Evolutionary conservation across 2,329 filamentous ascomycete species (phyloP).

Genomic region (Knoxdaviesia proteae): DNA sequence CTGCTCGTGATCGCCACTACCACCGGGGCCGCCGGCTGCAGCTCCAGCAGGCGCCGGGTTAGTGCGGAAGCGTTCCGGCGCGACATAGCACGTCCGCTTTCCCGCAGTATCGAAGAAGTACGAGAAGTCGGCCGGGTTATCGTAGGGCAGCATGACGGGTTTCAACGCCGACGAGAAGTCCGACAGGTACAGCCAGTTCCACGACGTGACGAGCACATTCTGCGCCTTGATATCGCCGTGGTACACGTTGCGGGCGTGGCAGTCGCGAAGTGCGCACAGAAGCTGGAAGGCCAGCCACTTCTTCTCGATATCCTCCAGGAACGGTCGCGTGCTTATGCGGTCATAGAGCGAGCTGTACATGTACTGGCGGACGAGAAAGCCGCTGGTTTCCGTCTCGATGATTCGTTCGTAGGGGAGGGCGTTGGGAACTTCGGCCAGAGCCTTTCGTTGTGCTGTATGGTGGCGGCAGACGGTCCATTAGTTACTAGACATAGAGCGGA

Average conservation of each 20-base stretch:
- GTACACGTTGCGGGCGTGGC: constrained; percentile 71
- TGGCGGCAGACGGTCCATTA: background rate
- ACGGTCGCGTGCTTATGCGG: constrained; percentile 85
- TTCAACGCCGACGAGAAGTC: constrained; percentile 96
- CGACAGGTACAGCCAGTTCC: constrained; percentile 98
- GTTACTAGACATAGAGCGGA: constrained; percentile 4
- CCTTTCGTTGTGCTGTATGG: constrained; percentile 50
- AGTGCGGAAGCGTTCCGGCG: constrained; percentile 72
- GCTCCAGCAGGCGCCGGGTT: constrained; percentile 36
- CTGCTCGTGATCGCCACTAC: constrained; percentile 23
- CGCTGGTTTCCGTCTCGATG: constrained; percentile 77
- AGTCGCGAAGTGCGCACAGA: constrained; percentile 78
- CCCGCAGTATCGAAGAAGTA: constrained; percentile 95
- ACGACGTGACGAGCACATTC: constrained; percentile 89
- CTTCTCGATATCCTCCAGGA: constrained; percentile 93
- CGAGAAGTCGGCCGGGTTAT: constrained; percentile 92
- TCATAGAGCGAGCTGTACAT: constrained; percentile 95
- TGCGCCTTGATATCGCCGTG: constrained; percentile 98
- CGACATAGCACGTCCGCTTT: constrained; percentile 80
- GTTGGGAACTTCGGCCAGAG: constrained; percentile 70
- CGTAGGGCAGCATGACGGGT: constrained; percentile 77
- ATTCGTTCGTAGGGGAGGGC: constrained; percentile 77
- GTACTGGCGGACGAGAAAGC: constrained; percentile 84
- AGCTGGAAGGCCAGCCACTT: constrained; percentile 97
- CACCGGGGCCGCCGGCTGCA: background rate